Percentiles rank a stretch among this genome's conserved stretches.
Evolutionary conservation across 1,284 basidiomycete species (phyloP).

Genomic region (Ustilago loliicola): DNA sequence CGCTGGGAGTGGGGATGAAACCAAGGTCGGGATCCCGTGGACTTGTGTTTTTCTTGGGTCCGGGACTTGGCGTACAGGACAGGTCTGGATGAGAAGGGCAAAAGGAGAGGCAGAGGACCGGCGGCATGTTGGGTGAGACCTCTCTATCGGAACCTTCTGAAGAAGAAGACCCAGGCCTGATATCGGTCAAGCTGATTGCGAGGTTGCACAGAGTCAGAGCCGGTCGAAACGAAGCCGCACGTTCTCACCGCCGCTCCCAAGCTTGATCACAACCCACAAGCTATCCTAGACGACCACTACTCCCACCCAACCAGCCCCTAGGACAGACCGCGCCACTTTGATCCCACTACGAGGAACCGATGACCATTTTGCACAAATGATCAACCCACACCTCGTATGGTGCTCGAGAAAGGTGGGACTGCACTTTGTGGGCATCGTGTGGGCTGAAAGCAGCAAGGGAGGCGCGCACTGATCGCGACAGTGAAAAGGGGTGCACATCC

Average conservation of each 20-base stretch:
- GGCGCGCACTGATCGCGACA: neutral
- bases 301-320: neutral
- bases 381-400: neutral
- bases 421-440: neutral
- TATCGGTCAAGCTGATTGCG: slow-evolving; percentile 1
- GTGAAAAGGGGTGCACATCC: neutral
- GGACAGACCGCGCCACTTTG: neutral
- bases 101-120: neutral
- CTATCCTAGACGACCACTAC: neutral
- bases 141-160: slow-evolving; percentile 15
- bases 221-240: neutral
- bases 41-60: slow-evolving; percentile 8
- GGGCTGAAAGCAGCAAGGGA: neutral
- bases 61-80: slow-evolving; percentile 27
- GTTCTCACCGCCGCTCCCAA: neutral
- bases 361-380: neutral
- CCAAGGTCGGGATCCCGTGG: slow-evolving; percentile 11
- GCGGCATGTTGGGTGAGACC: slow-evolving; percentile 11
- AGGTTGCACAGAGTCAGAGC: neutral
- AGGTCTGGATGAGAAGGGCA: slow-evolving; percentile 14
- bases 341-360: neutral
- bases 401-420: neutral
- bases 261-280: neutral
- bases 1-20: neutral
- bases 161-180: slow-evolving; percentile 7